Evolutionary conservation across 2,329 filamentous ascomycete species (phyloP), one percentile per base, ranked within the genome.

Genomic region (Juglanconis juglandina): DNA sequence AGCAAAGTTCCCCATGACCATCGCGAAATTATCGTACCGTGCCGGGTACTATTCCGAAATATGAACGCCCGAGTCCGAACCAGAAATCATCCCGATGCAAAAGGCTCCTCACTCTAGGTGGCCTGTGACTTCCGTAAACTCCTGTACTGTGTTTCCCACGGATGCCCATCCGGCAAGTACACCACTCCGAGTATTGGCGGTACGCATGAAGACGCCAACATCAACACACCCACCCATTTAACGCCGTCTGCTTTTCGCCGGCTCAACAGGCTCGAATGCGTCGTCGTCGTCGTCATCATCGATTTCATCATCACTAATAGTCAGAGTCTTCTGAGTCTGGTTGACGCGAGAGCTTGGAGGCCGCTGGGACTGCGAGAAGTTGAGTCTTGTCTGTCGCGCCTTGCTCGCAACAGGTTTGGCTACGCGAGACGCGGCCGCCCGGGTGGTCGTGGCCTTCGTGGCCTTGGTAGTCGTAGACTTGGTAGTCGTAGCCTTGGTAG

Each of bases 241-340:
- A 24, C 57, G 58, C 17, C 64, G 44, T 24, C 66, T 66, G 17
- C 58, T 69, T 55, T 72, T 72, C 33, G 72, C 71, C 10, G 71
- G 65, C 0, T 79, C 79, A 53, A 79, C 76, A 5, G 81, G 76
- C 70, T 87, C 84, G 70, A 88, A 88, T 0, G 79, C 59, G 10
- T 57, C 58, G 33, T 53, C 49, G 33, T 53, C 49, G 14, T 59
- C 75, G 56, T 77, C 79, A 70, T 86, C 82, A 48, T 86, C 83
- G 59, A 88, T 86, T 70, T 87, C 85, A 68, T 88, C 86, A 61
- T 87, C 85, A 63, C 85, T 88, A 57, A 87, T 81, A 67, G 87
- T 84, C 14, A 83, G 68, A n/a, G 78, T 76, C 42, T 79, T 76
- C 39, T 78, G 72, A 63, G 81, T 78, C 35, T 77, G 75, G n/a